A percentile compares a stretch with the other conserved stretches of the same genome.
Evolutionary conservation across 2,329 filamentous ascomycete species (phyloP).

Genomic region (Aureobasidium sp.): DNA sequence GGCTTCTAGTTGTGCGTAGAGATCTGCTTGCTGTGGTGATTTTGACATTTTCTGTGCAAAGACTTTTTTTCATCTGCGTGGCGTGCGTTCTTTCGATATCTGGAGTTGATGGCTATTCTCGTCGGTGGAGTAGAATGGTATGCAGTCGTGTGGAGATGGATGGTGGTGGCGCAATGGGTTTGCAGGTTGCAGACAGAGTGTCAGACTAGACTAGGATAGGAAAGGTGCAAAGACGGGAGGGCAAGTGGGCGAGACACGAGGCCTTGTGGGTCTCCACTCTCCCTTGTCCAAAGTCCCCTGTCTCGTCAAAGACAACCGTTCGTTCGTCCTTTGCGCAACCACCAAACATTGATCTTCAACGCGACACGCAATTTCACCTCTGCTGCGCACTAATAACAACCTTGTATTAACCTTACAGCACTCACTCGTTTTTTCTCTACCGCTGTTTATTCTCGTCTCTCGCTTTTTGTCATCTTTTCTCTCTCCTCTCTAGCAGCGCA

Average conservation of each 20-base stretch:
- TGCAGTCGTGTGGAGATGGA: background rate
- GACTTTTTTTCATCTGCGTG: too few relatives aligned
- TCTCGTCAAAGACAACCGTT: background rate
- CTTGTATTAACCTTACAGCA: constrained; percentile 15
- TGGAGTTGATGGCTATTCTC: background rate
- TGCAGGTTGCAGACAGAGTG: background rate
- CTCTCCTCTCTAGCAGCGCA: constrained; percentile 12
- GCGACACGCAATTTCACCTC: constrained; percentile 10
- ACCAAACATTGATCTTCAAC: background rate
- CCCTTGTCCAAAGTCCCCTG: constrained; percentile 2
- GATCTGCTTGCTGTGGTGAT: background rate
- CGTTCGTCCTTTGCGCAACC: constrained; percentile 10
- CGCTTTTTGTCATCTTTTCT: constrained; percentile 2
- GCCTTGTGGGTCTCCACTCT: constrained; percentile 12
- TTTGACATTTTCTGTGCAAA: background rate
- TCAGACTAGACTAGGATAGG: too few relatives aligned
- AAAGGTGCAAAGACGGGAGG: background rate
- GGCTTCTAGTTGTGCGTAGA: constrained; percentile 4
- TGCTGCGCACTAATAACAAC: constrained; percentile 12
- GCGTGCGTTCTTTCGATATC: too few relatives aligned
- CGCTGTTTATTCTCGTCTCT: constrained; percentile 14
- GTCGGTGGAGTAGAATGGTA: background rate
- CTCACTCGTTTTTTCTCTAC: background rate
- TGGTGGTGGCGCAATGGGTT: constrained; percentile 1
- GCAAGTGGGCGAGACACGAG: constrained; percentile 14